Base-by-base conservation (phyloP, 139 green algal genomes). In the Chlorella sorokiniana region DNA sequence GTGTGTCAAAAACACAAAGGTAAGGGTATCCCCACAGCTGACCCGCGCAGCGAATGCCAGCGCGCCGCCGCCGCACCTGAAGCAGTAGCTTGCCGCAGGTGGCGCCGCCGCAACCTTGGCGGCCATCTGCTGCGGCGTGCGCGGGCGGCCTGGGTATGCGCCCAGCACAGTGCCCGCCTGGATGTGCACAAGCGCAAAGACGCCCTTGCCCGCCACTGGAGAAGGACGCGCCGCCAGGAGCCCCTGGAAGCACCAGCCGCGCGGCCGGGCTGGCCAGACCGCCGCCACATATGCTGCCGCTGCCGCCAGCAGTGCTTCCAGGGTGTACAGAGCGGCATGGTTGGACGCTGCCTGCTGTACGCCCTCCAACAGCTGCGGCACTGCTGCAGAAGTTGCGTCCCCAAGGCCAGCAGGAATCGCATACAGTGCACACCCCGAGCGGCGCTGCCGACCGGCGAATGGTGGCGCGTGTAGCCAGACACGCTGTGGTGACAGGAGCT, bases 131-230 rank as follows among this genome's bases (percentile, higher is more conserved):
- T 41, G 29, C 20, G 81, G 35, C 22, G 62, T 75, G 38, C 90
- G 78, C 1, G 83, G 84, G 9, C 85, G 70, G 7, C 90, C 90
- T 16, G 90, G 90, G 77, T 94, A 94, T 31, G 56, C n/a, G 27
- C 90, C 90, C 22, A 94, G 61, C 11, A 86, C 51, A 6, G 86
- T 89, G 41, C 85, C 79, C 2, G 56, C 56, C 23, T 81, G n/a
- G 59, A 94, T 91, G 62, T 59, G 14, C 11, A 33, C 42, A 4
- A 11, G 40, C 0, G 90, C 84, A 77, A 94, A 94, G 25, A 94
- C 68, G 41, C 90, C 90, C n/a, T 64, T 42, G 1, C 88, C 90
- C 14, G 79, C 62, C 35, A 93, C 71, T 8, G 45, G 23, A 25
- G 85, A 91, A 10, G 77, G 42, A 4, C 63, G 27, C n/a, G 89